These are phyloP conservation scores for Trichosporon asahii DNA, from an alignment of 1,284 basidiomycete species.

Conservation along the genomic window DNA sequence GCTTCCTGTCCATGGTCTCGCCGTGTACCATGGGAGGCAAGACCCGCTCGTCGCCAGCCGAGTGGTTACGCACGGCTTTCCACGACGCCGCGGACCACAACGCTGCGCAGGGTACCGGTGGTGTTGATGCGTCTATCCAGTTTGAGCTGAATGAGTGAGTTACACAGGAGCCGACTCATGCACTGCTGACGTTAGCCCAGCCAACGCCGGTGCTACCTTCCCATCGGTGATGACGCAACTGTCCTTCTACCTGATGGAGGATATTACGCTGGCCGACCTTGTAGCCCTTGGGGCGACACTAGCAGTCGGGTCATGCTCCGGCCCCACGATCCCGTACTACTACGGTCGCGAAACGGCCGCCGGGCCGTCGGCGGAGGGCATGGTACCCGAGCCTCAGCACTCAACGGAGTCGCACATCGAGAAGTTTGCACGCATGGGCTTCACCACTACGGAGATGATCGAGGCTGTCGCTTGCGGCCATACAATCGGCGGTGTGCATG, in stretches of 20 bases:
- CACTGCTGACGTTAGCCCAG: not conserved
- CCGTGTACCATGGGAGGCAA: slow-evolving; percentile 39
- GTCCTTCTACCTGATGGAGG: slow-evolving; percentile 9
- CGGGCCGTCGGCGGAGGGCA: not conserved
- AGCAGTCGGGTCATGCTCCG: slow-evolving; percentile 18
- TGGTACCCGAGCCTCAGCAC: slow-evolving; percentile 19
- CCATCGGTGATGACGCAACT: slow-evolving; percentile 13
- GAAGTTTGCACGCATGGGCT: slow-evolving; percentile 24
- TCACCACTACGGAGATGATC: slow-evolving; percentile 19
- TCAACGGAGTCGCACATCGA: slow-evolving; percentile 16
- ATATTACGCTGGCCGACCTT: slow-evolving; percentile 18
- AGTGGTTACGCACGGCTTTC: slow-evolving; percentile 26
- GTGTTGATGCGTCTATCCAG: slow-evolving; percentile 26
- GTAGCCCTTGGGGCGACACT: slow-evolving; percentile 19
- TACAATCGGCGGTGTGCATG: slow-evolving; percentile 21
- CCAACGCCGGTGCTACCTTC: slow-evolving; percentile 14
- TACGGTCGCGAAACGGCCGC: slow-evolving; percentile 10
- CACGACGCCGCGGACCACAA: slow-evolving; percentile 25
- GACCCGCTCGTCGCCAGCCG: slow-evolving; percentile 15
- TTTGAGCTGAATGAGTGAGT: slow-evolving; percentile 24
- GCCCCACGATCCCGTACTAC: slow-evolving; percentile 19
- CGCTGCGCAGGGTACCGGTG: slow-evolving; percentile 20
- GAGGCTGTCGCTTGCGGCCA: slow-evolving; percentile 17
- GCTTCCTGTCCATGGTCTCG: slow-evolving; percentile 10
- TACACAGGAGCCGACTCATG: not conserved